Percentiles rank a stretch among this genome's conserved stretches.
phyloP scores from a whole-genome alignment of 257 asterid species.

The Ilex aquifolium region DNA sequence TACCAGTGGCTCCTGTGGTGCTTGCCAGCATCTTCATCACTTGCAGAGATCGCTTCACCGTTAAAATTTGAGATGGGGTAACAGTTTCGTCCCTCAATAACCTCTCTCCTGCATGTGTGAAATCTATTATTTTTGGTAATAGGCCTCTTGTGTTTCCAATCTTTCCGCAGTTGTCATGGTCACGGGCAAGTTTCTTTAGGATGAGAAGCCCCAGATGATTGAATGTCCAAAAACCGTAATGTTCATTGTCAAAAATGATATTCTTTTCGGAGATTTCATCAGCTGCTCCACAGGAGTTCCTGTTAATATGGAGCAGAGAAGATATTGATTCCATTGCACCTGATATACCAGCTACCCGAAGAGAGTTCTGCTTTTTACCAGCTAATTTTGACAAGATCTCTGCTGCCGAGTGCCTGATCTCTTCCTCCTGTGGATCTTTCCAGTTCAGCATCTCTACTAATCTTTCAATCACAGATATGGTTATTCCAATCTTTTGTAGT shows the following conservation, averaged over 20 bases:
- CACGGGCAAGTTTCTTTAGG: constrained; percentile 81
- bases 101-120: constrained; percentile 65
- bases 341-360: constrained; percentile 69
- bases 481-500: constrained; percentile 82
- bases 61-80: constrained; percentile 50
- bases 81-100: constrained; percentile 43
- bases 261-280: constrained; percentile 73
- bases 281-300: constrained; percentile 40
- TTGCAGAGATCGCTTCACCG: constrained; percentile 70
- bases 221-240: constrained; percentile 60
- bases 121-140: constrained; percentile 71
- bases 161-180: constrained; percentile 73
- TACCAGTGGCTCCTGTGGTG: constrained; percentile 69
- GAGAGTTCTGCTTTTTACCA: constrained; percentile 59
- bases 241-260: constrained; percentile 33
- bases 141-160: constrained; percentile 83
- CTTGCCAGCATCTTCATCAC: constrained; percentile 72
- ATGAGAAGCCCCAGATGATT: constrained; percentile 85
- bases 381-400: constrained; percentile 60
- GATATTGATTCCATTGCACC: constrained; percentile 91
- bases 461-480: constrained; percentile 61
- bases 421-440: constrained; percentile 78
- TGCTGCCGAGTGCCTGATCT: constrained; percentile 72
- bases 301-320: constrained; percentile 53
- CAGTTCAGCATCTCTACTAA: constrained; percentile 88